A percentile compares a stretch with the other conserved stretches of the same genome.
These are phyloP conservation scores for Lactarius tabidus DNA, from an alignment of 768 basidiomycete genomes.

Conservation along the genomic window DNA sequence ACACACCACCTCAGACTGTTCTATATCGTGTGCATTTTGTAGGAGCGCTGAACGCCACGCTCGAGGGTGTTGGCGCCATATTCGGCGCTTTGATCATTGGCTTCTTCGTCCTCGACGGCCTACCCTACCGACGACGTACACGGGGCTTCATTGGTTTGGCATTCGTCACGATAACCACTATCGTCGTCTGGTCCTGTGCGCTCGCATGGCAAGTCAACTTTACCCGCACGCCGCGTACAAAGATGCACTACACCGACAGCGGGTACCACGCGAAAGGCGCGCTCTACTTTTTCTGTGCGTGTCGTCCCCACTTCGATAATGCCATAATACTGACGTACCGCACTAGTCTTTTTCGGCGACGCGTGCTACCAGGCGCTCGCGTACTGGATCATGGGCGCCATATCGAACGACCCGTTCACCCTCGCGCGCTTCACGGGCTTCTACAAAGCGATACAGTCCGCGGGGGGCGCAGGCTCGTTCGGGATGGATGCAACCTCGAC, in stretches of 20 bases:
- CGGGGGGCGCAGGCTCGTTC: conserved; percentile 39
- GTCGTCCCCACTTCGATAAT: background rate
- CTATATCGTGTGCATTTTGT: background rate
- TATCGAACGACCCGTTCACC: conserved; percentile 44
- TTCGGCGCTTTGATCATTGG: conserved; percentile 42
- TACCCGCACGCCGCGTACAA: conserved; percentile 26
- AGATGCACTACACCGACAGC: conserved; percentile 35
- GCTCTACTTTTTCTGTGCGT: conserved; percentile 40
- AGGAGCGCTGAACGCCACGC: conserved; percentile 38
- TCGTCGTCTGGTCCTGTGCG: conserved; percentile 38
- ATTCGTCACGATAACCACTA: conserved; percentile 32
- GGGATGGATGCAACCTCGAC: conserved; percentile 45
- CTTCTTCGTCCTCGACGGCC: conserved; percentile 37
- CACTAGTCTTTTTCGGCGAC: conserved; percentile 40
- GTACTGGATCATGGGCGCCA: conserved; percentile 40
- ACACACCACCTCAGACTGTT: background rate
- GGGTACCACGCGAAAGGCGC: conserved; percentile 36
- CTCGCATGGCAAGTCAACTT: conserved; percentile 42
- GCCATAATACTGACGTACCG: background rate
- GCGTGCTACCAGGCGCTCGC: conserved; percentile 37
- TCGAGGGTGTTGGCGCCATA: conserved; percentile 41
- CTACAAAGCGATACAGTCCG: conserved; percentile 40
- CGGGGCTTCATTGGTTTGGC: conserved; percentile 39
- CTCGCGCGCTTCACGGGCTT: conserved; percentile 43
- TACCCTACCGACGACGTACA: conserved; percentile 34